Evolutionary conservation across 2,329 filamentous ascomycete genomes (phyloP).

Genomic region (Parastagonospora avenae): DNA sequence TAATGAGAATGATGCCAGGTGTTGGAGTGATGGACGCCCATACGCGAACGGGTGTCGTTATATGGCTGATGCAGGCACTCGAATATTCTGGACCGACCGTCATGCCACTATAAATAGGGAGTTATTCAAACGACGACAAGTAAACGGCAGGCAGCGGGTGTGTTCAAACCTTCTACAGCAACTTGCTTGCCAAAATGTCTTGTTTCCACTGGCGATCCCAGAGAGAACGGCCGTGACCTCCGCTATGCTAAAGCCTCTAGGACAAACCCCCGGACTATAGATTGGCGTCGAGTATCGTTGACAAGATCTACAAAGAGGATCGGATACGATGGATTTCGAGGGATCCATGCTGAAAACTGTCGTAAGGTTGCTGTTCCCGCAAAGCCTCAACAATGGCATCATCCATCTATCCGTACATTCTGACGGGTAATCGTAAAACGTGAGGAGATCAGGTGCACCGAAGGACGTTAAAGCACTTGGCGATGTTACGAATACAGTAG

Average conservation of each 20-base stretch:
- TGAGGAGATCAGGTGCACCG: background rate
- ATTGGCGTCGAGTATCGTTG: slow-evolving; percentile 1
- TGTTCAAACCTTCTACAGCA: background rate
- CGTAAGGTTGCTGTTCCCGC: no score
- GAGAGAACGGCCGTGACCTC: slow-evolving; percentile 4
- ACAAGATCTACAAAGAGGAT: slow-evolving; percentile 7
- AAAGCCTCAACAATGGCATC: slow-evolving; percentile 2
- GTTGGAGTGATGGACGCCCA: background rate
- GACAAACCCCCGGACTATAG: slow-evolving; percentile 15
- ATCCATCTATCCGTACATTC: slow-evolving; percentile 7
- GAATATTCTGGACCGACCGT: slow-evolving; percentile 1
- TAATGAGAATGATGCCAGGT: no score
- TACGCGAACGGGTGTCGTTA: background rate
- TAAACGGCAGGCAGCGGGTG: no score
- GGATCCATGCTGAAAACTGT: background rate
- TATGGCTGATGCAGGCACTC: background rate
- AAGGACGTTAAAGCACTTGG: slow-evolving; percentile 1
- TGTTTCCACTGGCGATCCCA: background rate
- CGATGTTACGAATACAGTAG: background rate
- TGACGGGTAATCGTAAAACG: background rate
- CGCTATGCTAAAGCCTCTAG: slow-evolving; percentile 3
- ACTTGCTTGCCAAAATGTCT: background rate
- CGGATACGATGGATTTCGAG: background rate
- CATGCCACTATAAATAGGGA: slow-evolving; percentile 1
- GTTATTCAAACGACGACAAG: no score